A percentile compares a stretch with the other conserved stretches of the same genome.
Conservation (phyloP, 192 early-diverging fungal species). For the Obelidium mucronatum region DNA sequence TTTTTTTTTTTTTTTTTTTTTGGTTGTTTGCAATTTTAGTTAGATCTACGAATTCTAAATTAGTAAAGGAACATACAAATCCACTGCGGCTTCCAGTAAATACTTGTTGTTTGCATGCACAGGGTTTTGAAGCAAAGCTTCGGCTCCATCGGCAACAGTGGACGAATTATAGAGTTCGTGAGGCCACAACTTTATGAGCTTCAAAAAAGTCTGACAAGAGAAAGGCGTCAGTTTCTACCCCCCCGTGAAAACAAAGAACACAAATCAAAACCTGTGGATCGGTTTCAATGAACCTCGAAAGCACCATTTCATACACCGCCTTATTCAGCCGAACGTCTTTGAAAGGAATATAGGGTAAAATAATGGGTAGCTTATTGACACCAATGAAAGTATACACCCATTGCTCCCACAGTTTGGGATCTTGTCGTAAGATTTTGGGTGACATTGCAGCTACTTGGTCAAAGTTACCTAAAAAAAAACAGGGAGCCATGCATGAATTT, state of each 20-base stretch:
- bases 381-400: slow-evolving; percentile 94
- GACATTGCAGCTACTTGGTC: slow-evolving; percentile 78
- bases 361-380: slow-evolving; percentile 73
- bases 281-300: slow-evolving; percentile 71
- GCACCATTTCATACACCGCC: slow-evolving; percentile 88
- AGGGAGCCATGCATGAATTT: slow-evolving; percentile 1
- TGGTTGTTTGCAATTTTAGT: too few species aligned
- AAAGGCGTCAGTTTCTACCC: neutral
- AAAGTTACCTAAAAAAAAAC: slow-evolving; percentile 46
- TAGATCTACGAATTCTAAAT: neutral
- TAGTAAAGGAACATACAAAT: slow-evolving; percentile 64
- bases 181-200: slow-evolving; percentile 82
- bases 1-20: too few species aligned
- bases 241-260: slow-evolving; percentile 6
- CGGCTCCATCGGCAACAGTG: slow-evolving; percentile 78
- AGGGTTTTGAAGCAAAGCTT: slow-evolving; percentile 69
- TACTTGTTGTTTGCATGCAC: slow-evolving; percentile 54
- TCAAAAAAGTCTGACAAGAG: slow-evolving; percentile 63
- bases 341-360: slow-evolving; percentile 81
- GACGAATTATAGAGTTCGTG: slow-evolving; percentile 75
- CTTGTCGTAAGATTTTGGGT: slow-evolving; percentile 72
- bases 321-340: slow-evolving; percentile 72
- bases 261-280: slow-evolving; percentile 64
- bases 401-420: slow-evolving; percentile 83
- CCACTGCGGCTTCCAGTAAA: slow-evolving; percentile 76